Evolutionary conservation across 108 stramenopile species (phyloP), one percentile per base, ranked within the genome.

Genomic region (Fragilariopsis cylindrus): DNA sequence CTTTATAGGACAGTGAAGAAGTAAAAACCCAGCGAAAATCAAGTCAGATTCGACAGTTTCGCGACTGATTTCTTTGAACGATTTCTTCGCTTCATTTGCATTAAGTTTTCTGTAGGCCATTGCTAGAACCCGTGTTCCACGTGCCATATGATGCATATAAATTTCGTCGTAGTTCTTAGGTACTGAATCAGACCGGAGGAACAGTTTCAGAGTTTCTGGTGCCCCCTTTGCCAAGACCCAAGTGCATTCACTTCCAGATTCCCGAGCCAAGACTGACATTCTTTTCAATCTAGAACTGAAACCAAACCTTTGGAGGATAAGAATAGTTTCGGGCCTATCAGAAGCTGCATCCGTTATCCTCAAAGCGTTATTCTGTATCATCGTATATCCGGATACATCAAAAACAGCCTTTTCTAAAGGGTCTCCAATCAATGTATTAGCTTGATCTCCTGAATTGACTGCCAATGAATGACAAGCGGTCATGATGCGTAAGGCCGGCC

Each of bases 371-470:
- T 79, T 75, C 41, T 79, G 77, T 50, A 80, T 66, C 48, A 96
- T 74, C 41, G 69, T 75, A 85, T 94, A 98, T 21, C 89, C 87
- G 48, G 93, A 89, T 30, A 85, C 82, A 44, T 87, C 76, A 72
- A 99, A 72, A 9, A 96, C 91, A 6, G 97, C 98, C 44, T 84
- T 87, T 79, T 99, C 99, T 64, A 99, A 72, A 19, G 98, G 98
- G 76, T 99, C 97, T 3, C 98, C 98, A 53, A 89, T 82, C 45
- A 93, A 71, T 3, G 57, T 42, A 43, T 41, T 58, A 39, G 56
- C 77, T 70, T 64, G 54, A 73, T 73, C 78, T 16, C 54, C 62
- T 16, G 67, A 65, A 15, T 78, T 73, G 12, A 83, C 48, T 2
- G 97, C 92, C 62, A 98, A 75, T 43, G 88, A 83, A 60, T 99